Percentiles rank a stretch among this genome's conserved stretches.
phyloP scores from a whole-genome alignment of 1,284 basidiomycete species.

The Cystobasidium sp. region DNA sequence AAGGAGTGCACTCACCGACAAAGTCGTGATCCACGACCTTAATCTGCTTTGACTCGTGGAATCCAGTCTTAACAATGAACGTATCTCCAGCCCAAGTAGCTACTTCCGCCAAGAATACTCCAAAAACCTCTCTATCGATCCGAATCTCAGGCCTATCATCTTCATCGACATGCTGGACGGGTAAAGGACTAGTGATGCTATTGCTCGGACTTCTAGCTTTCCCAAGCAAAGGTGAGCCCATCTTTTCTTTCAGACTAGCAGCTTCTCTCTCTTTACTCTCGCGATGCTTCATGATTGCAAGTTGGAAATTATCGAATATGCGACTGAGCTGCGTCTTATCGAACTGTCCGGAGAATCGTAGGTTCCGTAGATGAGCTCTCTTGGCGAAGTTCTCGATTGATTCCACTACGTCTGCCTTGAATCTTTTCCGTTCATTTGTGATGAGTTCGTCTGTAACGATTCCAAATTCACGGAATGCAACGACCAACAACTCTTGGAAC shows the following conservation, averaged over 20 bases:
- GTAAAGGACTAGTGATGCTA: conserved; percentile 40
- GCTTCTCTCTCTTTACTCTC: conserved; percentile 40
- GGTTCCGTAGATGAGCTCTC: conserved; percentile 88
- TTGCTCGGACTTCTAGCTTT: conserved; percentile 54
- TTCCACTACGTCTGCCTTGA: conserved; percentile 87
- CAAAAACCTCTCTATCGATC: conserved; percentile 85
- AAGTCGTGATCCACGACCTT: conserved; percentile 81
- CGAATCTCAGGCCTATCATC: conserved; percentile 67
- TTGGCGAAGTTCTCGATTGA: conserved; percentile 96
- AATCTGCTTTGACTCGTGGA: conserved; percentile 77
- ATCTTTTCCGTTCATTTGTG: conserved; percentile 79
- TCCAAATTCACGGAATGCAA: conserved; percentile 96
- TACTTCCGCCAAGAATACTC: conserved; percentile 86
- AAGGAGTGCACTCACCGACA: conserved; percentile 55
- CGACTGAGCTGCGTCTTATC: conserved; percentile 86
- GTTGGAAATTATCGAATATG: conserved; percentile 78
- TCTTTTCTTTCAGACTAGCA: conserved; percentile 21
- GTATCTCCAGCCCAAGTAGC: conserved; percentile 97
- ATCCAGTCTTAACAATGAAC: conserved; percentile 87
- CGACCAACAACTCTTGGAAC: conserved; percentile 90
- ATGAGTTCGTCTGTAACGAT: conserved; percentile 96
- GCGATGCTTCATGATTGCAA: conserved; percentile 51
- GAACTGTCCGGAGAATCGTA: conserved; percentile 80
- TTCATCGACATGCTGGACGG: conserved; percentile 38
- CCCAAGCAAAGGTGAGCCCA: conserved; percentile 5